Percentiles rank a stretch among this genome's conserved stretches.
Conservation (phyloP, 768 basidiomycete genomes). For the Lactarius sp. region DNA sequence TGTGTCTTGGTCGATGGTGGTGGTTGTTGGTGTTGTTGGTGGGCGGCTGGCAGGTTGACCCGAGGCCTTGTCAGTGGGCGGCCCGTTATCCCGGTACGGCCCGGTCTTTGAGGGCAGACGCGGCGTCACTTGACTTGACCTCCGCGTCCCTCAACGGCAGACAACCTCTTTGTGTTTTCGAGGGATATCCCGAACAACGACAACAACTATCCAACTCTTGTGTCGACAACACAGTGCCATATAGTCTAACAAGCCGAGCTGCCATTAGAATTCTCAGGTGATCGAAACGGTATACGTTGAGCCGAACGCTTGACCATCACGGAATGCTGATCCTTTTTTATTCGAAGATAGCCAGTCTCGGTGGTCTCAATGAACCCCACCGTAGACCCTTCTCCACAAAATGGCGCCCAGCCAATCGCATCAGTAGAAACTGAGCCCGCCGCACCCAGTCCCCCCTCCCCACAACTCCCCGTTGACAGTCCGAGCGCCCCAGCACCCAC, state of each 20-base stretch:
- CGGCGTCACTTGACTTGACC: background rate
- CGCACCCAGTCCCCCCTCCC: background rate
- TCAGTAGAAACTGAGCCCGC: background rate
- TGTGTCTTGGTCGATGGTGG: too few relatives aligned
- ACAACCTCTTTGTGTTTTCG: background rate
- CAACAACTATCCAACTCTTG: background rate
- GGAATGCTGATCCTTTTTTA: background rate
- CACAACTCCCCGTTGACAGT: background rate
- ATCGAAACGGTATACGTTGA: background rate
- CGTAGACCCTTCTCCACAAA: constrained; percentile 6
- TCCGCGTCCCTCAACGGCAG: background rate
- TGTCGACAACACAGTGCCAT: background rate
- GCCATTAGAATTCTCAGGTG: background rate
- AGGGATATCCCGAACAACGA: background rate
- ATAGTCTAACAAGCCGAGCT: background rate
- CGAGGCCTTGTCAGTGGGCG: background rate
- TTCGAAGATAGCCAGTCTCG: background rate
- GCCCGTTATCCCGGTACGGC: background rate
- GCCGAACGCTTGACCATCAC: background rate
- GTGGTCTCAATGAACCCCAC: constrained; percentile 4
- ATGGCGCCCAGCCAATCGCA: background rate
- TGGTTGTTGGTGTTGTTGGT: too few relatives aligned
- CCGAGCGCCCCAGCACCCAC: background rate
- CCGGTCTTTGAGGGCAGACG: background rate
- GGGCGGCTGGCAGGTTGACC: too few relatives aligned